phyloP scores from a whole-genome alignment of 371 early-diverging fungal genomes.

The Mucor saturninus region DNA sequence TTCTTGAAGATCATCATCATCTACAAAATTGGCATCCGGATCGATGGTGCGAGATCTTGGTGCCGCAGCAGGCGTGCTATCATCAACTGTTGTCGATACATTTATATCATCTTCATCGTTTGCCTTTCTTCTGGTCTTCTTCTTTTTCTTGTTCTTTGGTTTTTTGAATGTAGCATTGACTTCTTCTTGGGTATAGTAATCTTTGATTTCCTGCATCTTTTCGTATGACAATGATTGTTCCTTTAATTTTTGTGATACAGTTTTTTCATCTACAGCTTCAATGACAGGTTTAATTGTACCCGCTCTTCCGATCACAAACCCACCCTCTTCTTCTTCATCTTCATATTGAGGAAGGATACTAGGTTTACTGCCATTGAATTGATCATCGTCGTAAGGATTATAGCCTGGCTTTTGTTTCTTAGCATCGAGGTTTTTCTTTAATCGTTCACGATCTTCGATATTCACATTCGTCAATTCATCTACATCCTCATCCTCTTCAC shows the following conservation, averaged over 20 bases:
- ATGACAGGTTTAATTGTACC: constrained; percentile 23
- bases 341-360: constrained; percentile 85
- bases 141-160: constrained; percentile 69
- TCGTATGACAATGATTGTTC: constrained; percentile 66
- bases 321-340: constrained; percentile 64
- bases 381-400: constrained; percentile 84
- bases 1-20: constrained; percentile 92
- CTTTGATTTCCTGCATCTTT: constrained; percentile 68
- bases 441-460: constrained; percentile 71
- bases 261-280: constrained; percentile 37
- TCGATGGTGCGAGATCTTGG: constrained; percentile 21
- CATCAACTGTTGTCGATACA: constrained; percentile 26
- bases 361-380: constrained; percentile 62
- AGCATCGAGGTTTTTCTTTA: constrained; percentile 76
- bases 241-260: constrained; percentile 64
- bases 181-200: constrained; percentile 90
- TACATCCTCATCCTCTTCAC: constrained; percentile 68
- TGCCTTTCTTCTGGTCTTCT: constrained; percentile 53
- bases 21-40: constrained; percentile 79
- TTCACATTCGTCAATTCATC: constrained; percentile 78
- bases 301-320: constrained; percentile 53
- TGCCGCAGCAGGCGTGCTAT: not conserved
- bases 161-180: constrained; percentile 79
- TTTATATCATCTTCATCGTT: constrained; percentile 45
- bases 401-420: constrained; percentile 77